Percentiles rank a stretch among this genome's conserved stretches.
These are phyloP conservation scores for Ceratobasidium sp. DNA, from an alignment of 1,284 basidiomycete species.

Conservation along the genomic window DNA sequence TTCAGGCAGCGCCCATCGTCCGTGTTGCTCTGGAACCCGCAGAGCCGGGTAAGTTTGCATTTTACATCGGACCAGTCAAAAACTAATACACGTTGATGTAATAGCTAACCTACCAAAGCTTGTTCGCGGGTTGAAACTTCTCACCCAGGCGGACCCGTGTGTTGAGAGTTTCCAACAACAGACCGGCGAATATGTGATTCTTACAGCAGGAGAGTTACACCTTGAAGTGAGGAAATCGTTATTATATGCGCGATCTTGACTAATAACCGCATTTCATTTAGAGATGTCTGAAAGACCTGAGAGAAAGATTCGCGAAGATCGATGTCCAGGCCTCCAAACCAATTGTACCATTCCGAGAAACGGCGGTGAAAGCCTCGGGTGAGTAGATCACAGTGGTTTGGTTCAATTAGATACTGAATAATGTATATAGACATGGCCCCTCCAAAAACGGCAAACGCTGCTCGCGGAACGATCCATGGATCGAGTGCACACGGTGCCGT, in stretches of 20 bases:
- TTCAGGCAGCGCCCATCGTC: conserved; percentile 86
- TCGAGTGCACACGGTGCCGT: conserved; percentile 74
- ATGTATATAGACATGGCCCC: conserved; percentile 77
- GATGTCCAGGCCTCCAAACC: conserved; percentile 94
- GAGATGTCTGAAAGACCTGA: conserved; percentile 94
- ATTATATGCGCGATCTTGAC: conserved; percentile 25
- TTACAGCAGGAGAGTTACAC: conserved; percentile 96
- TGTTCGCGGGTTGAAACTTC: conserved; percentile 83
- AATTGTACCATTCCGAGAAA: conserved; percentile 98
- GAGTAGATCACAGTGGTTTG: conserved; percentile 42
- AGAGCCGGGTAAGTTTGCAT: conserved; percentile 60
- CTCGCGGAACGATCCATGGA: conserved; percentile 81
- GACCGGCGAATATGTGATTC: conserved; percentile 96
- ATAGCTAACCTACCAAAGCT: conserved; percentile 91
- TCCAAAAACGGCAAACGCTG: conserved; percentile 74
- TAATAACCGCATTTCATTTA: conserved; percentile 49
- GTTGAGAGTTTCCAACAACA: conserved; percentile 97
- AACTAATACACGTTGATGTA: neutral
- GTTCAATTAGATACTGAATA: conserved; percentile 20
- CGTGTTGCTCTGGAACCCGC: conserved; percentile 93
- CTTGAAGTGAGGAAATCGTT: conserved; percentile 71
- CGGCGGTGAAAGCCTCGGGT: conserved; percentile 83
- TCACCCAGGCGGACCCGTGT: conserved; percentile 96
- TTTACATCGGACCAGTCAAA: neutral
- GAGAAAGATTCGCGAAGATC: conserved; percentile 92